Base-by-base conservation (phyloP, 2,329 filamentous ascomycete genomes). In the Stemphylium beticola region DNA sequence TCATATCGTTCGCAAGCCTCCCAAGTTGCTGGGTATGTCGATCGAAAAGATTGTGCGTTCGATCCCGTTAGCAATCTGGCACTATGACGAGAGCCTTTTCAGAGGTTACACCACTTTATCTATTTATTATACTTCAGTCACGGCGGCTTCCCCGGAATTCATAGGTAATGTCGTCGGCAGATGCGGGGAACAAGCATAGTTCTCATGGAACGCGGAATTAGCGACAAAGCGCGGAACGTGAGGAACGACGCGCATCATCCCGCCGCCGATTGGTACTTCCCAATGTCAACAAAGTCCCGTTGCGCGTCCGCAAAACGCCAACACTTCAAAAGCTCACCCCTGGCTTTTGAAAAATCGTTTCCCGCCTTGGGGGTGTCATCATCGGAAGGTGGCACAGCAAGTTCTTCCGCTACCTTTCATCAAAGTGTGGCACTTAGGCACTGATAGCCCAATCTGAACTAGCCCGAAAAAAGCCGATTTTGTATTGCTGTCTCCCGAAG, bases 1-100 rank as follows among this genome's bases (percentile, higher is more conserved):
- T 73, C 71, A 74, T 73, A 4, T 41, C 57, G 40, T 38, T 39
- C 18, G 18, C 18, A 29, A 41, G 45, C 29, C 11, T 41, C 38
- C 36, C 10, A n/a, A 20, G 5, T 48, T 24, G 50, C 6, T 17
- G 33, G 17, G 34, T 8, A 22, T 43, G 18, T 11, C 18, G 26
- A 37, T 7, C 14, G 9, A 26, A 12, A 40, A 9, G 4, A 11
- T 29, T 29, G 10, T 29, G 8, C 26, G 26, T 7, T 29, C 26
- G 26, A 29, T 9, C 11, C 9, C 26, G 26, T 9, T 11, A 9
- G 11, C 7, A 4, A 11, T 11, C 11, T 29, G 26, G 5, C 14
- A 18, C 17, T 5, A 26, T 3, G 6, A 9, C 4, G 14, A 14
- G 17, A 24, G 8, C 11, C 12, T 33, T 6, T 10, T 24, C 4